A percentile compares a stretch with the other conserved stretches of the same genome.
phyloP scores from a whole-genome alignment of 805 yeast species.

The Wickerhamiella vanderwaltii region DNA sequence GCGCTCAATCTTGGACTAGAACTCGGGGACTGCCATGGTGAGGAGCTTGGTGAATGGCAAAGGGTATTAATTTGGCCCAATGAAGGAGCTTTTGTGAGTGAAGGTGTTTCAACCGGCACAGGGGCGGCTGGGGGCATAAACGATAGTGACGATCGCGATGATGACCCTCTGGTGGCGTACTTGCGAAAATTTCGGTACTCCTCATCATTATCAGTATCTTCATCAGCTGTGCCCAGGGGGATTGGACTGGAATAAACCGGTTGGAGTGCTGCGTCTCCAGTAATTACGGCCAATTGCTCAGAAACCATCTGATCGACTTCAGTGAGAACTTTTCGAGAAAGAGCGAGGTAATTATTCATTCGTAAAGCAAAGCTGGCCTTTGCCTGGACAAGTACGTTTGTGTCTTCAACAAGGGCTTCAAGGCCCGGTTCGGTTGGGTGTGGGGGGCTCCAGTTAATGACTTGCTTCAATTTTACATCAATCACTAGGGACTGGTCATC shows the following conservation, averaged over 20 bases:
- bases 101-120: background rate
- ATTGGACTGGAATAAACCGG: background rate
- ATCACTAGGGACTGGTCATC: background rate
- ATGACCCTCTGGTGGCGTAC: background rate
- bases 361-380: constrained; percentile 9
- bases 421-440: background rate
- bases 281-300: constrained; percentile 6
- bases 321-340: background rate
- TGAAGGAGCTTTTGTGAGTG: background rate
- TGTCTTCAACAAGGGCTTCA: constrained; percentile 8
- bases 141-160: background rate
- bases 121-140: background rate
- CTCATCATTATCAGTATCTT: constrained; percentile 2
- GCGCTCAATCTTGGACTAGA: constrained; percentile 10
- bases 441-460: constrained; percentile 9
- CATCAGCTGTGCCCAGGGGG: background rate
- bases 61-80: background rate
- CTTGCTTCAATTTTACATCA: background rate
- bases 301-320: constrained; percentile 11
- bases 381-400: constrained; percentile 2
- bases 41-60: constrained; percentile 1
- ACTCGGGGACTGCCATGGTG: constrained; percentile 12
- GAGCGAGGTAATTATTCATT: constrained; percentile 7
- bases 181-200: background rate
- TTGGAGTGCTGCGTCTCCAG: background rate